A percentile compares a stretch with the other conserved stretches of the same genome.
phyloP scores from a whole-genome alignment of 768 basidiomycete genomes.

The Lactarius evosmus region DNA sequence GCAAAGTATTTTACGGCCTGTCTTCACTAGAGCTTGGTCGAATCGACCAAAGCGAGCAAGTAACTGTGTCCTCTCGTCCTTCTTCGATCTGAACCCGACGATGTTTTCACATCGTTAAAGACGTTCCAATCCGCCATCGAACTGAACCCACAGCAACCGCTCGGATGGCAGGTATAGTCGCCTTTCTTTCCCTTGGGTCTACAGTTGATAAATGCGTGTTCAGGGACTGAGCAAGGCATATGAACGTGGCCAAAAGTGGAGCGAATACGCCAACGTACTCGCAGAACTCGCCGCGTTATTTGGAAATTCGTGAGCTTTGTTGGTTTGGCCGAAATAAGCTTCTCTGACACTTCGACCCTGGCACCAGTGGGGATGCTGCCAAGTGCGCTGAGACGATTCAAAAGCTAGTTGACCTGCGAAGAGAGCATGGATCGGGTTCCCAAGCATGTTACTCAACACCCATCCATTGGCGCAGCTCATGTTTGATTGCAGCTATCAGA shows the following conservation, averaged over 20 bases:
- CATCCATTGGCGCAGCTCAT: background rate
- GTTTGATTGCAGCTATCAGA: slow-evolving; percentile 52
- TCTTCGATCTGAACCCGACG: slow-evolving; percentile 15
- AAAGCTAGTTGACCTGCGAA: slow-evolving; percentile 62
- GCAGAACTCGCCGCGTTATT: slow-evolving; percentile 57
- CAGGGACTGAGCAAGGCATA: slow-evolving; percentile 75
- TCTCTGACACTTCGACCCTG: background rate
- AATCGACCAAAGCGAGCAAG: slow-evolving; percentile 77
- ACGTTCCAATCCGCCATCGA: slow-evolving; percentile 75
- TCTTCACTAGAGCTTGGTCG: slow-evolving; percentile 74
- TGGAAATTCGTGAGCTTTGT: slow-evolving; percentile 49
- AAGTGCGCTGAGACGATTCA: slow-evolving; percentile 84
- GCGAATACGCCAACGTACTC: slow-evolving; percentile 51
- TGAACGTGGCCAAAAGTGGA: slow-evolving; percentile 60
- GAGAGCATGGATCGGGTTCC: slow-evolving; percentile 54
- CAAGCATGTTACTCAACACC: slow-evolving; percentile 43
- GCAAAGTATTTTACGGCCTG: slow-evolving; percentile 82
- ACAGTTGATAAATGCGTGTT: background rate
- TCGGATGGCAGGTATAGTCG: slow-evolving; percentile 77
- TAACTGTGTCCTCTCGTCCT: slow-evolving; percentile 39
- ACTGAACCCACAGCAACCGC: slow-evolving; percentile 59
- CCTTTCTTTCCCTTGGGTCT: slow-evolving; percentile 21
- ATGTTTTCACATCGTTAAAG: slow-evolving; percentile 44
- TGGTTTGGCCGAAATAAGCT: background rate
- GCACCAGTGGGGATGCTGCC: slow-evolving; percentile 47